Conservation (phyloP, 441 rosid species). For the Euphorbia corollata region DNA sequence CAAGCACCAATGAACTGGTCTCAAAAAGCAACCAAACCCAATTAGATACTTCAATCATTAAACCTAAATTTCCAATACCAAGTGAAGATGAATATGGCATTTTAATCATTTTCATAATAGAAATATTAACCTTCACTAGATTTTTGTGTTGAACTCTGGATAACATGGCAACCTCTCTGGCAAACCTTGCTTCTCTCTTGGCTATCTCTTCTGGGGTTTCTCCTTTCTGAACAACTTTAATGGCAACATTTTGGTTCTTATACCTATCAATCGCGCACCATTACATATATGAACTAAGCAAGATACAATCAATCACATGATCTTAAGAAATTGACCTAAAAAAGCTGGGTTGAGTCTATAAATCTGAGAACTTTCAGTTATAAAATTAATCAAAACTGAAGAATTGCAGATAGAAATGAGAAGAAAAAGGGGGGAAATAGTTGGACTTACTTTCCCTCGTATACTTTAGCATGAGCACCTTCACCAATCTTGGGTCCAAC, state of each 20-base stretch:
- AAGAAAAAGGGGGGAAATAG: constrained; percentile 4
- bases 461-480: constrained; percentile 97
- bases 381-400: constrained; percentile 13
- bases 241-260: constrained; percentile 72
- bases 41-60: constrained; percentile 7
- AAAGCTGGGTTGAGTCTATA: constrained; percentile 7
- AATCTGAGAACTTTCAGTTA: constrained; percentile 1
- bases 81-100: not conserved
- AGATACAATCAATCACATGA: constrained; percentile 9
- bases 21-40: constrained; percentile 5
- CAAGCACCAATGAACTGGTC: constrained; percentile 92
- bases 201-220: constrained; percentile 76
- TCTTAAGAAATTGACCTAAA: constrained; percentile 8
- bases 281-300: constrained; percentile 8
- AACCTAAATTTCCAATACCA: not conserved
- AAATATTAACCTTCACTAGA: constrained; percentile 65
- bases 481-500: constrained; percentile 98
- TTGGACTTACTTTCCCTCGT: constrained; percentile 88
- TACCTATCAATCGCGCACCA: constrained; percentile 41
- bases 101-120: constrained; percentile 7
- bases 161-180: constrained; percentile 82
- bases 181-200: constrained; percentile 67
- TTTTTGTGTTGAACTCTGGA: constrained; percentile 89
- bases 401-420: not conserved
- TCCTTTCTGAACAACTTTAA: constrained; percentile 70